Conservation (phyloP, 108 stramenopile genomes). For the Aurantiochytrium sp. region DNA sequence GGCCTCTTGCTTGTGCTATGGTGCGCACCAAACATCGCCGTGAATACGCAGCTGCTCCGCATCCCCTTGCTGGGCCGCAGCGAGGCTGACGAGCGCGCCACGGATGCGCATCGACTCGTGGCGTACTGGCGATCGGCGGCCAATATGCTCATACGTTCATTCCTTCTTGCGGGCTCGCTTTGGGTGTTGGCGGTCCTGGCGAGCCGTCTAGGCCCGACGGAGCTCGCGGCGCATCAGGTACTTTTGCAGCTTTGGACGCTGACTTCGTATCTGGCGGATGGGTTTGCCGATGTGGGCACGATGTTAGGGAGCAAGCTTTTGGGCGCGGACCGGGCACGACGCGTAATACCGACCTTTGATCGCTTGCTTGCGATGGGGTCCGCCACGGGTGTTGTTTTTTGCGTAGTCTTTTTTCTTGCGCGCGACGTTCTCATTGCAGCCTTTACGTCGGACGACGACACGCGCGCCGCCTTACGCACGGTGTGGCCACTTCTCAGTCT, state of each 20-base stretch:
- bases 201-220: background rate
- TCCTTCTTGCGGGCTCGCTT: background rate
- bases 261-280: conserved; percentile 15
- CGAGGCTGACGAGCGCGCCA: background rate
- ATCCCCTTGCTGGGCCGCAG: background rate
- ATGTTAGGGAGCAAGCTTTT: conserved; percentile 21
- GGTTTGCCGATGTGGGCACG: conserved; percentile 10
- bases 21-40: background rate
- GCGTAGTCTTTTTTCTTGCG: background rate
- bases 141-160: conserved; percentile 17
- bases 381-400: background rate
- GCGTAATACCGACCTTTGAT: background rate
- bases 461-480: background rate
- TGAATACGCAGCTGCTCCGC: background rate
- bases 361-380: background rate
- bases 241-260: background rate
- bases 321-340: background rate
- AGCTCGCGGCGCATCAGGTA: background rate
- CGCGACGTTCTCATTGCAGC: background rate
- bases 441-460: background rate
- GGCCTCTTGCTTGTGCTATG: background rate
- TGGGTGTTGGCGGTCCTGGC: conserved; percentile 11
- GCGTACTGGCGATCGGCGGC: background rate
- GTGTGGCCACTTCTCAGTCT: background rate
- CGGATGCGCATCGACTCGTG: background rate